Conservation (phyloP, 768 basidiomycete genomes). For the Suillus subaureus region DNA sequence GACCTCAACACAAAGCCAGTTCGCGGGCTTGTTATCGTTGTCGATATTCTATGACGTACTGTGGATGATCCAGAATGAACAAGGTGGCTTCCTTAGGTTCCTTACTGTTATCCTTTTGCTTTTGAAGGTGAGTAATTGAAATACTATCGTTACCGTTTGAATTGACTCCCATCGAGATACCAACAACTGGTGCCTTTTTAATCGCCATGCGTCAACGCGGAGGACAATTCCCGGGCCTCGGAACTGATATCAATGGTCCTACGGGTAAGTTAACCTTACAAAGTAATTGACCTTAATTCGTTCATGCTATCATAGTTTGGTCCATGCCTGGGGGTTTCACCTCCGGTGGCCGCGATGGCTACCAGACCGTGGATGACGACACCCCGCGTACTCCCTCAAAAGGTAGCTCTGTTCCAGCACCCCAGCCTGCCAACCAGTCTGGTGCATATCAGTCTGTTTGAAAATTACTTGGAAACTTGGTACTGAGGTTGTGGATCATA, state of each 20-base stretch:
- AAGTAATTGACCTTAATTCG: background rate
- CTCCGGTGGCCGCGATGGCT: slow-evolving; percentile 52
- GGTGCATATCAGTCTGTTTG: slow-evolving; percentile 3
- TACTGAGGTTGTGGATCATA: background rate
- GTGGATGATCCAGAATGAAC: slow-evolving; percentile 62
- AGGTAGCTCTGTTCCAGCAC: background rate
- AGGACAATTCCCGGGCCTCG: slow-evolving; percentile 52
- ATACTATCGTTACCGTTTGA: background rate
- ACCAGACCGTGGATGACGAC: slow-evolving; percentile 65
- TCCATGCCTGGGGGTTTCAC: slow-evolving; percentile 78
- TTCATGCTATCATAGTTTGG: slow-evolving; percentile 54
- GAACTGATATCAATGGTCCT: slow-evolving; percentile 54
- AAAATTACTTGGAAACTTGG: background rate
- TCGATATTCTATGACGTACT: slow-evolving; percentile 72
- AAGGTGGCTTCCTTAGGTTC: slow-evolving; percentile 56
- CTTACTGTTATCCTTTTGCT: slow-evolving; percentile 57
- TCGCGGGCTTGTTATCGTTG: slow-evolving; percentile 59
- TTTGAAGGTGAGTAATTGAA: slow-evolving; percentile 49
- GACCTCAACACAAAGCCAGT: slow-evolving; percentile 43
- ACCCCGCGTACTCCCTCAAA: slow-evolving; percentile 23
- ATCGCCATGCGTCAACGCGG: slow-evolving; percentile 60
- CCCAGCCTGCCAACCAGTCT: slow-evolving; percentile 4
- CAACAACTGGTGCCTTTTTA: slow-evolving; percentile 56
- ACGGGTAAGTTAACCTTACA: slow-evolving; percentile 46
- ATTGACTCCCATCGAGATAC: slow-evolving; percentile 43